Conservation (phyloP, 495 filamentous ascomycete genomes). For the Xylaria bambusicola region DNA sequence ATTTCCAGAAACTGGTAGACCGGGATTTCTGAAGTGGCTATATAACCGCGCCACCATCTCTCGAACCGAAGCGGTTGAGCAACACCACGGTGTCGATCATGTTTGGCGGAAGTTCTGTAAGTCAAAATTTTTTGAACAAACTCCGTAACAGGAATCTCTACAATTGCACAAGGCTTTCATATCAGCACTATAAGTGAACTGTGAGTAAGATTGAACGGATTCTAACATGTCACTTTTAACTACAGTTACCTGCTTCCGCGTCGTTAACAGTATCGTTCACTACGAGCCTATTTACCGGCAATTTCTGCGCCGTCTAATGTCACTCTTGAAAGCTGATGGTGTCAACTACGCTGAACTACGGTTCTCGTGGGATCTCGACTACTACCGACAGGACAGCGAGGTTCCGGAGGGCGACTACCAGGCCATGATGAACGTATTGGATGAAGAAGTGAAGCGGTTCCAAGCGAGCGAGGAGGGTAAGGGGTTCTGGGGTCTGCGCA, state of each 20-base stretch:
- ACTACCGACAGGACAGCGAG: slow-evolving; percentile 60
- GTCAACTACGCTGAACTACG: slow-evolving; percentile 77
- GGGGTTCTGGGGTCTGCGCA: slow-evolving; percentile 78
- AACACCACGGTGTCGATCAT: slow-evolving; percentile 75
- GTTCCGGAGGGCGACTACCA: slow-evolving; percentile 60
- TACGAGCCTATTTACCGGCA: slow-evolving; percentile 90
- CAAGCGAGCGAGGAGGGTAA: slow-evolving; percentile 67
- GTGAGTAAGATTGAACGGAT: not conserved
- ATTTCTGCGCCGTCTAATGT: slow-evolving; percentile 68
- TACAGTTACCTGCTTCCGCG: slow-evolving; percentile 54
- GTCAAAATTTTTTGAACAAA: too few species aligned
- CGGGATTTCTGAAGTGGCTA: slow-evolving; percentile 79
- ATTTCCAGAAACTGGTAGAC: slow-evolving; percentile 69
- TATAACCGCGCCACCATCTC: slow-evolving; percentile 69
- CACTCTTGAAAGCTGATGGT: slow-evolving; percentile 70
- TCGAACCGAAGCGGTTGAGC: slow-evolving; percentile 69
- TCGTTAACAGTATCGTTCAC: slow-evolving; percentile 71
- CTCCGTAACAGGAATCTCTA: too few species aligned
- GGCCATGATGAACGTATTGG: slow-evolving; percentile 68
- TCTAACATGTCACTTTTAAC: slow-evolving; percentile 6
- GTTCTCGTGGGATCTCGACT: slow-evolving; percentile 62
- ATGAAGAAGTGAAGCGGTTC: slow-evolving; percentile 80
- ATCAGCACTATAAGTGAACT: not conserved
- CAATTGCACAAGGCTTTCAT: too few species aligned
- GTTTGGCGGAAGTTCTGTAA: slow-evolving; percentile 78